Evolutionary conservation across 768 basidiomycete genomes (phyloP).

Genomic region (Fomitopsis serialis): DNA sequence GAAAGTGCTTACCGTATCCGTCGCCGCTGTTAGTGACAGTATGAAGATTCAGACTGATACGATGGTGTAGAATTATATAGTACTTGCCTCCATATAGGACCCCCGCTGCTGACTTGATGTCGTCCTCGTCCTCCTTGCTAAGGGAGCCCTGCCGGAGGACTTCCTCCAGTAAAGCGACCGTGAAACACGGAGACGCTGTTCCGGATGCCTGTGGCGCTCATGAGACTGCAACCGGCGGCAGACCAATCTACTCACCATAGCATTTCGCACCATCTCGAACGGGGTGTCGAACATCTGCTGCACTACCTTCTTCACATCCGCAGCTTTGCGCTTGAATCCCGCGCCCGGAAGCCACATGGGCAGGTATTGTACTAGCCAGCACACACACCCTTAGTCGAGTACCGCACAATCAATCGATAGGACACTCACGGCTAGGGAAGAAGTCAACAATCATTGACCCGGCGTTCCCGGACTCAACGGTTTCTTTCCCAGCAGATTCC

Average conservation of each 20-base stretch:
- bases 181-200: slow-evolving; percentile 9
- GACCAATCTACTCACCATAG: slow-evolving; percentile 7
- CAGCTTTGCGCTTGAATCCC: slow-evolving; percentile 12
- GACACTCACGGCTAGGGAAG: slow-evolving; percentile 10
- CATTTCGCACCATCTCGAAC: slow-evolving; percentile 14
- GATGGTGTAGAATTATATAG: background rate
- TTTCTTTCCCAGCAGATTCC: slow-evolving; percentile 8
- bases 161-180: slow-evolving; percentile 1
- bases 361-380: slow-evolving; percentile 12
- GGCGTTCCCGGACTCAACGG: slow-evolving; percentile 7
- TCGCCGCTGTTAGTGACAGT: background rate
- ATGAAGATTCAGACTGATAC: background rate
- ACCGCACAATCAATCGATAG: background rate
- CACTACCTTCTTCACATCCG: background rate
- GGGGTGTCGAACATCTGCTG: background rate
- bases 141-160: background rate
- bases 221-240: slow-evolving; percentile 1
- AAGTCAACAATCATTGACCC: slow-evolving; percentile 15
- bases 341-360: slow-evolving; percentile 15
- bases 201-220: too few relatives aligned
- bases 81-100: slow-evolving; percentile 7
- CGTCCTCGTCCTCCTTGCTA: slow-evolving; percentile 3
- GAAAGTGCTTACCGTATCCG: background rate
- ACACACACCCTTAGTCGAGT: too few relatives aligned
- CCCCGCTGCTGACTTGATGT: slow-evolving; percentile 3